Evolutionary conservation across 1,284 basidiomycete species (phyloP), one percentile per base, ranked within the genome.

Genomic region (Austroboletus niveus): DNA sequence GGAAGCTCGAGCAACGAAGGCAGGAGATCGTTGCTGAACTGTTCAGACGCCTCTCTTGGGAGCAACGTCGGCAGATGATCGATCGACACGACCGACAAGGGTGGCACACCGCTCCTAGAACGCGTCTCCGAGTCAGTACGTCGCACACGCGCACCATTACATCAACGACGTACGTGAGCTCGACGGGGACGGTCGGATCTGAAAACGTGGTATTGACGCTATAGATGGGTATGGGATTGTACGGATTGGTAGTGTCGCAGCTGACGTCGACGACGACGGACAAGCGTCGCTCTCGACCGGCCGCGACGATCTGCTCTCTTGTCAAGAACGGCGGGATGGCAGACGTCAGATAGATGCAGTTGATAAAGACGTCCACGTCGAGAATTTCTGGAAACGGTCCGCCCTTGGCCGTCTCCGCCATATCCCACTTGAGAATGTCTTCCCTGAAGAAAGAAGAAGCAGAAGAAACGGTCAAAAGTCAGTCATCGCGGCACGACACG

Each of bases 201-300:
- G 89, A 84, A 71, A 99, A 99, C 3, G 94, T 96, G 17, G 97
- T 99, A 75, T 98, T 98, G 75, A 97, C 83, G 54, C 73, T 79
- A 76, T 99, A 99, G 59, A 99, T 89, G 15, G 97, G 97, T 62
- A 99, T 89, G 1, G 97, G 97, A 74, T 99, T 99, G 82, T 92
- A 91, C 27, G 96, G 95, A 74, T 99, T 99, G 51, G 95, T 99
- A 27, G 97, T 99, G 73, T 99, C 97, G 75, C 97, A 99, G 70
- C 94, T 97, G 60, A 99, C 97, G 69, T 99, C 97, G 38, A 99
- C 96, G 46, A 99, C 85, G 41, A 95, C 86, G 34, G 85, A 80
- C 54, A 99, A 74, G 49, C 82, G 78, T 56, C 97, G 81, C 20
- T 73, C 60, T 48, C 75, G 70, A 24, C 94, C 94, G 11, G 90